phyloP scores from a whole-genome alignment of 768 basidiomycete genomes.

The Rhodotorula taiwanensis region DNA sequence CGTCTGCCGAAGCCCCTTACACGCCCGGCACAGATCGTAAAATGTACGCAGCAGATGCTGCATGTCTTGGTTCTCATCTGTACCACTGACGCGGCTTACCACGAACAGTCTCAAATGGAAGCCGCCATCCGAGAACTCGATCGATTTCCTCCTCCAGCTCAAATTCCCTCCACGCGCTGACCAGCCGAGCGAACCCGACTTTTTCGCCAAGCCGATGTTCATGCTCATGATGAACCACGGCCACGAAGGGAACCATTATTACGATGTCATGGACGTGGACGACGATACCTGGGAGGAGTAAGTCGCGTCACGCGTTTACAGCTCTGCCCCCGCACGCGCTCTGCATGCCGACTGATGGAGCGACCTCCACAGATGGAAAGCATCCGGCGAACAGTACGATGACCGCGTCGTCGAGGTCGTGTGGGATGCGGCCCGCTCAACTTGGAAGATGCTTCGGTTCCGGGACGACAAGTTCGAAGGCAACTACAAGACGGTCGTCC shows the following conservation, averaged over 20 bases:
- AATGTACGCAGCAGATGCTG: conserved; percentile 57
- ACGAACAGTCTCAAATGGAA: conserved; percentile 87
- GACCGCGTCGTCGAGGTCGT: conserved; percentile 90
- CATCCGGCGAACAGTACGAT: conserved; percentile 75
- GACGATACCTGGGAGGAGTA: conserved; percentile 92
- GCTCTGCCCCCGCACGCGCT: neutral
- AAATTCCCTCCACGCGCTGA: conserved; percentile 68
- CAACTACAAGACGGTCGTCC: conserved; percentile 75
- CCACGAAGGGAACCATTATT: conserved; percentile 60
- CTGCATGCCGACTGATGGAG: neutral
- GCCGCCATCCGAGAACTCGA: conserved; percentile 92
- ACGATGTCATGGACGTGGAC: conserved; percentile 73
- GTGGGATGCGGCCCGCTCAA: conserved; percentile 63
- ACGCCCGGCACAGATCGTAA: conserved; percentile 73
- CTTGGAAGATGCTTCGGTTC: conserved; percentile 88
- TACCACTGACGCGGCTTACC: neutral
- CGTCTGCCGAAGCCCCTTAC: conserved; percentile 77
- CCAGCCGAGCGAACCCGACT: conserved; percentile 62
- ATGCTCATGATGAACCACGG: conserved; percentile 77
- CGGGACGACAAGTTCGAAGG: conserved; percentile 89
- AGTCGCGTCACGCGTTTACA: conserved; percentile 44
- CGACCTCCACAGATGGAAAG: conserved; percentile 61
- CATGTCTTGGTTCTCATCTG: neutral
- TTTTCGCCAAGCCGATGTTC: conserved; percentile 76
- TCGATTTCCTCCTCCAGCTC: conserved; percentile 94